A percentile compares a stretch with the other conserved stretches of the same genome.
phyloP scores from a whole-genome alignment of 129 eudicot genomes.

The Apium graveolens region DNA sequence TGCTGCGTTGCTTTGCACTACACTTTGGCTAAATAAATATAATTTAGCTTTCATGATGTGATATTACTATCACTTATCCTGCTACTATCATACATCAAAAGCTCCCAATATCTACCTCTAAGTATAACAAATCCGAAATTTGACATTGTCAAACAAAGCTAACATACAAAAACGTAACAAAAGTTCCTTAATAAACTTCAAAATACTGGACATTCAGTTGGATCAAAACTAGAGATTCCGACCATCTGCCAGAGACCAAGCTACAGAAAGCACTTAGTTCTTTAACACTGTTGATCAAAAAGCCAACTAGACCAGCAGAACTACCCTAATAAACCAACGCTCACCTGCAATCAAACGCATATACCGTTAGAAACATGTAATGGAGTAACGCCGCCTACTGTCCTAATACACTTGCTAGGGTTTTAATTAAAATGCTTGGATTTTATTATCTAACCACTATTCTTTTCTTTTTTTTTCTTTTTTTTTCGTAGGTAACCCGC shows the following conservation, averaged over 20 bases:
- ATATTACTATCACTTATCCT: not conserved
- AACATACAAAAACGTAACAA: not conserved
- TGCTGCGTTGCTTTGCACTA: not conserved
- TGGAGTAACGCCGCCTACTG: not conserved
- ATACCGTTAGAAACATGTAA: not conserved
- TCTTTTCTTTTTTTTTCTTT: too few relatives aligned
- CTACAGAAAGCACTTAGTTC: not conserved
- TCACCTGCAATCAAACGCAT: conserved; percentile 1
- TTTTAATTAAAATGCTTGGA: not conserved
- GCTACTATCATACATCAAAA: not conserved
- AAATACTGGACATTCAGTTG: not conserved
- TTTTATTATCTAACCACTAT: not conserved
- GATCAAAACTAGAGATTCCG: not conserved
- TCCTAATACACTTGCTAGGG: not conserved
- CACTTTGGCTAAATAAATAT: not conserved
- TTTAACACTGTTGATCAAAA: not conserved
- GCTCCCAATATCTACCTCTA: not conserved
- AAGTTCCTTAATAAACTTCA: not conserved
- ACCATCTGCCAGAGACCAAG: not conserved
- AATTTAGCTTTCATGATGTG: not conserved
- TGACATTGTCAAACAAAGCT: not conserved
- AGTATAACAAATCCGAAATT: not conserved
- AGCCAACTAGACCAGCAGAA: not conserved
- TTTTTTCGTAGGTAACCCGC: too few relatives aligned
- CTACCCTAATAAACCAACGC: not conserved